Base-by-base conservation (phyloP, 2,329 filamentous ascomycete genomes). In the Trichophyton simii region DNA sequence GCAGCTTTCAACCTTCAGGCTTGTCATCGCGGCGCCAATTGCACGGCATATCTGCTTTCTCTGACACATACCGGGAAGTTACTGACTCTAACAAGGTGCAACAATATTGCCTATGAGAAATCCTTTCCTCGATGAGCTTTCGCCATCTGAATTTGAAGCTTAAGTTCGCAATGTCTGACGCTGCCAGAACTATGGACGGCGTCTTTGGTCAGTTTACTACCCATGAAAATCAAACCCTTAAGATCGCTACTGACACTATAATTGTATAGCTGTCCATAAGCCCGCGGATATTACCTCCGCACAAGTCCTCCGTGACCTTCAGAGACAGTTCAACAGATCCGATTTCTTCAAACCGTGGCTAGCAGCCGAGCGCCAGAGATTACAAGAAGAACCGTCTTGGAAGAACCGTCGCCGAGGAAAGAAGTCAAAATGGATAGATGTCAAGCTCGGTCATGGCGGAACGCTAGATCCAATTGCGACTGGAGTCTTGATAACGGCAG, bases 371-470 rank as follows among this genome's bases (percentile, higher is more conserved):
- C 78, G 78, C 61, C 75, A 75, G 0, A 79, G 77, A 57, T 82
- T 83, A 62, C 73, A 78, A 15, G 75, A 78, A 66, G 86, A 89
- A 72, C 36, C 48, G 6, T 28, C 77, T 76, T 62, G 46, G 46
- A 78, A 81, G 62, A 77, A 78, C 62, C 83, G 87, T 71, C 80
- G 81, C 66, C 79, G 81, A 67, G 82, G 86, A 63, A 81, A 84
- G 63, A 79, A 80, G 65, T 82, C 83, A 72, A 81, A 81, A 67
- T 78, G 81, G 0, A 72, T 86, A 3, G 83, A 89, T 64, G 87
- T 97, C 67, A 99, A 97, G 79, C 88, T 97, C 70, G 94, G 94
- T 38, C 94, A 99, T 76, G 94, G 94, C 63, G 94, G 94, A 50
- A 99, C 94, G 1, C 82, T 99, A 18, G 94, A 99, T 71, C 94